phyloP scores from a whole-genome alignment of 768 basidiomycete species.

The Fistulinella prunicolor region DNA sequence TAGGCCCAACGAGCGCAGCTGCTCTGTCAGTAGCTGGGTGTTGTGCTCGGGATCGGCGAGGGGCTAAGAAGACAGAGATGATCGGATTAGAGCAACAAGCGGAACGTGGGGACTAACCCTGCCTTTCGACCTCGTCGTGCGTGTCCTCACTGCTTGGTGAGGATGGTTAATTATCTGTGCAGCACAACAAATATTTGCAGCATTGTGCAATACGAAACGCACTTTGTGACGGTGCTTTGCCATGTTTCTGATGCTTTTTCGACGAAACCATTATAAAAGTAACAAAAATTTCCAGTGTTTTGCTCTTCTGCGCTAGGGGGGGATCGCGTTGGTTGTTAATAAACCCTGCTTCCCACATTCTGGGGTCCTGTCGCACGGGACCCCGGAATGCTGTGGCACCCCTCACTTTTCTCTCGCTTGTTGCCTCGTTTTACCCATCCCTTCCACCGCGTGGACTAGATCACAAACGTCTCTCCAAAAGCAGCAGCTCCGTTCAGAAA shows the following conservation, averaged over 20 bases:
- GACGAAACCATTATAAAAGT: conserved; percentile 41
- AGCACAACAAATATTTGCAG: conserved; percentile 27
- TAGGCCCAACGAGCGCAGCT: conserved; percentile 74
- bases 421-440: conserved; percentile 24
- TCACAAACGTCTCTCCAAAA: conserved; percentile 8
- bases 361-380: conserved; percentile 32
- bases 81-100: conserved; percentile 18
- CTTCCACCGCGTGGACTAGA: conserved; percentile 15
- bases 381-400: conserved; percentile 26
- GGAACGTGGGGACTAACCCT: conserved; percentile 42
- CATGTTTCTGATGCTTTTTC: conserved; percentile 39
- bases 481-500: neutral
- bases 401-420: conserved; percentile 3
- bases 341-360: conserved; percentile 32
- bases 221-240: conserved; percentile 38
- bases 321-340: conserved; percentile 37
- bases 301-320: conserved; percentile 18
- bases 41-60: conserved; percentile 60
- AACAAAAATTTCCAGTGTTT: conserved; percentile 28
- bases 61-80: conserved; percentile 29
- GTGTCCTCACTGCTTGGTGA: conserved; percentile 46
- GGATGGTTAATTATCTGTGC: conserved; percentile 24
- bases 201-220: conserved; percentile 32
- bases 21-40: conserved; percentile 62
- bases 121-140: conserved; percentile 58